phyloP scores from a whole-genome alignment of 2,329 filamentous ascomycete species.

The Colletotrichum orchidophilum region DNA sequence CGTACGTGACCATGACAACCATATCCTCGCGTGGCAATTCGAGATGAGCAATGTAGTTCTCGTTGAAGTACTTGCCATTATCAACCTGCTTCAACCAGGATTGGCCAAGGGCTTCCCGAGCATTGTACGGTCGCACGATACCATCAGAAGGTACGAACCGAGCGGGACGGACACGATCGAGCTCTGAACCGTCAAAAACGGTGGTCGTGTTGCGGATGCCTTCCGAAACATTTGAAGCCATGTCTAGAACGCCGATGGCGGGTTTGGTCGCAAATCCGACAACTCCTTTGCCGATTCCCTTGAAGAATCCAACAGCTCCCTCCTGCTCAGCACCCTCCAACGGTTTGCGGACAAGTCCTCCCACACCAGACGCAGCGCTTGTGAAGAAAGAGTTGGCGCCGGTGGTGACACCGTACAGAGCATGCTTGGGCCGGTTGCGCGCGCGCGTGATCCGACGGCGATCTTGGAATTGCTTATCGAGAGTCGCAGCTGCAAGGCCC shows the following conservation, averaged over 20 bases:
- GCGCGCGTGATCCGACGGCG: slow-evolving; percentile 92
- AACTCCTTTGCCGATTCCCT: slow-evolving; percentile 95
- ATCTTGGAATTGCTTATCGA: slow-evolving; percentile 99
- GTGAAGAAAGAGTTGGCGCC: slow-evolving; percentile 95
- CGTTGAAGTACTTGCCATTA: slow-evolving; percentile 97
- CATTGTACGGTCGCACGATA: slow-evolving; percentile 92
- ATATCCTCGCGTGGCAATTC: slow-evolving; percentile 90
- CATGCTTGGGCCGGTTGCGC: slow-evolving; percentile 95
- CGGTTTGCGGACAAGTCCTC: slow-evolving; percentile 91
- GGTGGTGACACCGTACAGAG: slow-evolving; percentile 93
- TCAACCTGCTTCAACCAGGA: slow-evolving; percentile 99
- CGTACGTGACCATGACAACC: slow-evolving; percentile 88
- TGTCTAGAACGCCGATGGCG: slow-evolving; percentile 94
- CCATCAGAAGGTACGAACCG: slow-evolving; percentile 93
- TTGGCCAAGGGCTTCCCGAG: slow-evolving; percentile 94
- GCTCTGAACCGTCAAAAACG: slow-evolving; percentile 92
- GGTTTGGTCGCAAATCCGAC: slow-evolving; percentile 96
- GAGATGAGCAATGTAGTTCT: slow-evolving; percentile 95
- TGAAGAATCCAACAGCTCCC: slow-evolving; percentile 93
- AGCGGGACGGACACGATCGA: slow-evolving; percentile 93
- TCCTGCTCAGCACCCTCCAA: slow-evolving; percentile 96
- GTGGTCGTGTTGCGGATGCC: slow-evolving; percentile 99
- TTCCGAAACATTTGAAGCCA: slow-evolving; percentile 96
- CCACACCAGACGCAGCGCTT: slow-evolving; percentile 92
- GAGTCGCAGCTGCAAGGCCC: slow-evolving; percentile 90